Conservation (phyloP, 495 filamentous ascomycete genomes). For the Pyronema domesticum region DNA sequence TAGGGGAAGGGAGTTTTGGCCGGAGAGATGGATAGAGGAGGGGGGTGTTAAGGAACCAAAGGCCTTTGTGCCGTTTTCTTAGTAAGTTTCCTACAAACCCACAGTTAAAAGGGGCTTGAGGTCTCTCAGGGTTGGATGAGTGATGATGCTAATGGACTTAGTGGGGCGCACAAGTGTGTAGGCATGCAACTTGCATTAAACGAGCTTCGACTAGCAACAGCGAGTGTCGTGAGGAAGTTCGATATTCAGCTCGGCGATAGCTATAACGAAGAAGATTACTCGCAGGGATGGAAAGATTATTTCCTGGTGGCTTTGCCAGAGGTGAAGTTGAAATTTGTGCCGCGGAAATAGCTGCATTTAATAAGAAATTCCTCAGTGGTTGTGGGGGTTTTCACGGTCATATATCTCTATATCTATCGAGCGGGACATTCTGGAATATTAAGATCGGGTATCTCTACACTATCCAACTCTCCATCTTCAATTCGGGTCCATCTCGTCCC, state of each 20-base stretch:
- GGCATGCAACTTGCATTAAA: conserved; percentile 5
- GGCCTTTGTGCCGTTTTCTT: conserved; percentile 7
- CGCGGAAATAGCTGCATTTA: no score
- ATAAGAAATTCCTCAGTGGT: no score
- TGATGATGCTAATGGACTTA: no score
- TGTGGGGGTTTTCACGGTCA: no score
- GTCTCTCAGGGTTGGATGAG: no score
- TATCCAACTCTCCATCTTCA: no score
- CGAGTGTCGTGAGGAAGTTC: neutral
- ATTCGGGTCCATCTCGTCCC: no score
- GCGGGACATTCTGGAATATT: no score
- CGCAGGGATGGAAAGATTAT: conserved; percentile 4
- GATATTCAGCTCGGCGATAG: neutral
- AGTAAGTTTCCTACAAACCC: no score
- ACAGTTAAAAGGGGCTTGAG: no score
- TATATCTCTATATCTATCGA: no score
- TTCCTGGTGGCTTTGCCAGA: neutral
- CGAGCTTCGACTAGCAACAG: neutral
- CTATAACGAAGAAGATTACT: conserved; percentile 1
- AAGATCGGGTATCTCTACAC: no score
- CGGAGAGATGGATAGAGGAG: neutral
- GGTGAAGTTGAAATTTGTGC: neutral
- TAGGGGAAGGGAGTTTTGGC: neutral
- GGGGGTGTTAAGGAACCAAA: conserved; percentile 1
- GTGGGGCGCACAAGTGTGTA: conserved; percentile 4